Conservation (phyloP, 164 flowering plant species). For the Brasenia schreberi region DNA sequence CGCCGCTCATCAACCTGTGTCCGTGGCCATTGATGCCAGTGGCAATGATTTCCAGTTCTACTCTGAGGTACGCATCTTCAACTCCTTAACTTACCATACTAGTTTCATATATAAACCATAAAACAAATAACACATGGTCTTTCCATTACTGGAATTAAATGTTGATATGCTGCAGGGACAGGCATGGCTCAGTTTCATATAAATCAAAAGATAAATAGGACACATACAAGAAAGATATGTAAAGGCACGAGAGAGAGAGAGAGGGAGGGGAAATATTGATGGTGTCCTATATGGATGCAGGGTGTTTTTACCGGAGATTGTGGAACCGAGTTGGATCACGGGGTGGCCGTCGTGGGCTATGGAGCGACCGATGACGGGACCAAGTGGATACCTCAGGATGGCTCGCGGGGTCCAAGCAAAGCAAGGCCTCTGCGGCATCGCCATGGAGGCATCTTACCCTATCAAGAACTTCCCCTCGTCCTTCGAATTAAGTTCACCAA, state of each 20-base stretch:
- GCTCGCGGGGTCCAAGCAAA: conserved; percentile 33
- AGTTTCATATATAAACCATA: too few species aligned
- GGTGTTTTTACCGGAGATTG: conserved; percentile 66
- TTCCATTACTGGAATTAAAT: not conserved
- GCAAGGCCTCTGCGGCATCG: conserved; percentile 73
- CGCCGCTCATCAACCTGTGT: conserved; percentile 54
- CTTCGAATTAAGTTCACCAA: not conserved
- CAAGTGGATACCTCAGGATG: conserved; percentile 75
- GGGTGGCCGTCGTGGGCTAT: conserved; percentile 77
- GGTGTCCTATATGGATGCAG: conserved; percentile 20
- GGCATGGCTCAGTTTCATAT: too few species aligned
- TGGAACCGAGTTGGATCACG: conserved; percentile 65
- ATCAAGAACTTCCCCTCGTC: conserved; percentile 16
- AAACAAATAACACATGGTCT: not conserved
- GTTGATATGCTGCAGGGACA: too few species aligned
- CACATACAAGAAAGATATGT: too few species aligned
- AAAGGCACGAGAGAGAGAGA: too few species aligned
- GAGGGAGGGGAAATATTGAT: too few species aligned
- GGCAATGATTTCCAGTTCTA: conserved; percentile 67
- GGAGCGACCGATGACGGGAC: conserved; percentile 68
- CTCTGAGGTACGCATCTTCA: conserved; percentile 34
- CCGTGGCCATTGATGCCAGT: conserved; percentile 72
- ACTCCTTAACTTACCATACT: too few species aligned
- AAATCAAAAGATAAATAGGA: too few species aligned
- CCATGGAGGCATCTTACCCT: conserved; percentile 84